phyloP scores from a whole-genome alignment of 2,329 filamentous ascomycete species.

The Neonectria sp. region DNA sequence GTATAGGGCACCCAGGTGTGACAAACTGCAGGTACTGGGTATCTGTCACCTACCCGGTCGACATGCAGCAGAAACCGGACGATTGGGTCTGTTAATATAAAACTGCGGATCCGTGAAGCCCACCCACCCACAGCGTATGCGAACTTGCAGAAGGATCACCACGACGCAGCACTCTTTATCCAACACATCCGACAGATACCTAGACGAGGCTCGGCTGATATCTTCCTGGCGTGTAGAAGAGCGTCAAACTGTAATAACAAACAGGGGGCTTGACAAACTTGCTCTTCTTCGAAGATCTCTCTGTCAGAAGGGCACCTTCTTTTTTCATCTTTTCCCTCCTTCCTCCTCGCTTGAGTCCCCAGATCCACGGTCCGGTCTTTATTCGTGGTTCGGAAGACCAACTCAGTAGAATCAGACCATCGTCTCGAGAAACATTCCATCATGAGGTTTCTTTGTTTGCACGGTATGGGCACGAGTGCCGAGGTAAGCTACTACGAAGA shows the following conservation, averaged over 20 bases:
- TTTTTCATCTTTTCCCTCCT: neutral
- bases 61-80: neutral
- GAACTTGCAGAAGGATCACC: neutral
- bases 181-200: neutral
- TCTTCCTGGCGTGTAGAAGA: neutral
- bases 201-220: neutral
- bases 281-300: neutral
- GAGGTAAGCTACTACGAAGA: neutral
- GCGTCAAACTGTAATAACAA: neutral
- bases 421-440: neutral
- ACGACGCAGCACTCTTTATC: neutral
- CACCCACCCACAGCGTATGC: neutral
- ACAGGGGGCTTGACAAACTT: neutral
- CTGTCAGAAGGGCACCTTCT: neutral
- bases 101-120: neutral
- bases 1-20: neutral
- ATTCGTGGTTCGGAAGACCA: neutral
- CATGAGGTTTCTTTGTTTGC: constrained; percentile 23
- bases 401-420: neutral
- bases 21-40: neutral
- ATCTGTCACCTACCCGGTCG: neutral
- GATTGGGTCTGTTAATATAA: neutral
- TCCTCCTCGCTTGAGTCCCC: neutral
- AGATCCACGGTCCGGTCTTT: neutral
- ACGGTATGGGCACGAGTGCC: constrained; percentile 23